Conservation (phyloP, 192 early-diverging fungal species). For the Backusella tuberculispora region DNA sequence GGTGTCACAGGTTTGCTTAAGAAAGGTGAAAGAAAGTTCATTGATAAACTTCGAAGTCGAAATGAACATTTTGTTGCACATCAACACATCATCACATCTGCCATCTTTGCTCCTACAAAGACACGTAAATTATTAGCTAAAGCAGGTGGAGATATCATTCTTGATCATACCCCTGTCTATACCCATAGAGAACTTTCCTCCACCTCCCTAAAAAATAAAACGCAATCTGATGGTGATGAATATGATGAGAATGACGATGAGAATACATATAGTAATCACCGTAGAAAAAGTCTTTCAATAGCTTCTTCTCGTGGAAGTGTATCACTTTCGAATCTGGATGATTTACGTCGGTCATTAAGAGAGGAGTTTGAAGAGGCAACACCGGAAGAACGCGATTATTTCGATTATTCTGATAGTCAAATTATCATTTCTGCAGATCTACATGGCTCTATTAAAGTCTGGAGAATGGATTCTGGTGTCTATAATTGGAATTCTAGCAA, state of each 20-base stretch:
- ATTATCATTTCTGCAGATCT: conserved; percentile 71
- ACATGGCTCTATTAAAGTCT: conserved; percentile 65
- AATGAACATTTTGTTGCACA: conserved; percentile 54
- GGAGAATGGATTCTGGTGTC: conserved; percentile 59
- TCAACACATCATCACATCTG: conserved; percentile 56
- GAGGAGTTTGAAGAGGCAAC: conserved; percentile 17
- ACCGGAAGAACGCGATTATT: conserved; percentile 10
- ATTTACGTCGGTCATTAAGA: background rate
- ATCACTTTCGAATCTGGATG: background rate
- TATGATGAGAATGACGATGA: background rate
- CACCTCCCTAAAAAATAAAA: background rate
- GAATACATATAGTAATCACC: background rate
- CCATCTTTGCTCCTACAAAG: conserved; percentile 66
- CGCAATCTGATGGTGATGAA: background rate
- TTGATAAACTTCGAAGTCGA: conserved; percentile 30
- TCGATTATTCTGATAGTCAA: conserved; percentile 49
- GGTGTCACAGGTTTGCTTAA: conserved; percentile 33
- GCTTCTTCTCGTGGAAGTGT: background rate
- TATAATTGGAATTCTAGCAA: conserved; percentile 21
- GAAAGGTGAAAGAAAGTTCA: conserved; percentile 27
- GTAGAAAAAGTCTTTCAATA: background rate
- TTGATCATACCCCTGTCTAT: conserved; percentile 51
- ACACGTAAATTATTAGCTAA: conserved; percentile 62
- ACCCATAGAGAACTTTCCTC: conserved; percentile 24
- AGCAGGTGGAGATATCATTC: conserved; percentile 48